These are phyloP conservation scores for Santalum album DNA, from an alignment of 164 flowering plant species.

Conservation along the genomic window DNA sequence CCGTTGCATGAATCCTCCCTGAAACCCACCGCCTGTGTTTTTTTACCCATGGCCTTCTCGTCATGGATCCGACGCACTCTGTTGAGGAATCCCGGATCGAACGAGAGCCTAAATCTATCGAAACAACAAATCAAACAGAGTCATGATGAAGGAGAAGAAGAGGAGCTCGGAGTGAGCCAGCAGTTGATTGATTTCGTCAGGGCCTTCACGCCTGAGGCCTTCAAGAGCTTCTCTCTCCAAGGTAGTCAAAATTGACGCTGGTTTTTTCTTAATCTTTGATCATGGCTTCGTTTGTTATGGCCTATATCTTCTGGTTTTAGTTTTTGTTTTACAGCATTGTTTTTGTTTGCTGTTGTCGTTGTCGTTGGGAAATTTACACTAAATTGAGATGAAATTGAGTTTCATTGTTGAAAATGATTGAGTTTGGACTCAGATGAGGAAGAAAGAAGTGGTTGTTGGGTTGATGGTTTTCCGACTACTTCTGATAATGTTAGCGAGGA, in stretches of 20 bases:
- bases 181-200: slow-evolving; percentile 46
- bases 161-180: slow-evolving; percentile 47
- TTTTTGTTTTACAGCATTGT: not conserved
- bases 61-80: slow-evolving; percentile 53
- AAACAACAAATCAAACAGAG: slow-evolving; percentile 1
- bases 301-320: too few relatives aligned
- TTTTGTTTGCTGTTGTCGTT: not conserved
- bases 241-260: slow-evolving; percentile 18
- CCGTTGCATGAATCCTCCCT: too few relatives aligned
- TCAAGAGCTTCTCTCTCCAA: slow-evolving; percentile 52
- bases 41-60: slow-evolving; percentile 20
- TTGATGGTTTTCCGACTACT: slow-evolving; percentile 12
- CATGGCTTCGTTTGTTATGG: too few relatives aligned
- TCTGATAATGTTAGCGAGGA: slow-evolving; percentile 39
- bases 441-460: slow-evolving; percentile 4
- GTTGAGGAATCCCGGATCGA: slow-evolving; percentile 11
- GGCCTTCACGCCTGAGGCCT: slow-evolving; percentile 63
- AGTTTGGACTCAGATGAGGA: slow-evolving; percentile 26
- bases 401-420: slow-evolving; percentile 1
- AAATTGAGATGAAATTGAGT: slow-evolving; percentile 5
- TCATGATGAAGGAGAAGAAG: slow-evolving; percentile 20
- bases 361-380: too few relatives aligned
- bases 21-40: too few relatives aligned
- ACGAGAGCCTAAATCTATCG: slow-evolving; percentile 3
- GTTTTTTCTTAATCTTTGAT: too few relatives aligned